phyloP scores from a whole-genome alignment of 1,139 yeast species.

The Kluyveromyces sp. region DNA sequence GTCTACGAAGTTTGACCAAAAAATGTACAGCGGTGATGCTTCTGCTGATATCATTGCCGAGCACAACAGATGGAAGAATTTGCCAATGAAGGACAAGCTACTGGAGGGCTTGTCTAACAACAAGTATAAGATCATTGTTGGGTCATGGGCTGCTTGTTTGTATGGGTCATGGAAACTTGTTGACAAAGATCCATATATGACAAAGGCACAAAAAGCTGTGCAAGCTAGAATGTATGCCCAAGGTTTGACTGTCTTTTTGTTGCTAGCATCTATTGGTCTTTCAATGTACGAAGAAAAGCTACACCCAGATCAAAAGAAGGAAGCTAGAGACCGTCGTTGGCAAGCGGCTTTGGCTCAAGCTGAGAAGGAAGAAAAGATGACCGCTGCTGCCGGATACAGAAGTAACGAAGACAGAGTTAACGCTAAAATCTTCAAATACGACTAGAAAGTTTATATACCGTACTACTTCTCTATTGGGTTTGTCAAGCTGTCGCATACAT shows the following conservation, averaged over 20 bases:
- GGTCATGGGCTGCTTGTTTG: slow-evolving; percentile 81
- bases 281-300: slow-evolving; percentile 55
- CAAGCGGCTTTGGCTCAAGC: slow-evolving; percentile 35
- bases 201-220: slow-evolving; percentile 76
- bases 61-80: slow-evolving; percentile 42
- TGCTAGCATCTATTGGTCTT: slow-evolving; percentile 57
- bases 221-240: slow-evolving; percentile 96
- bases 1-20: slow-evolving; percentile 46
- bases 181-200: slow-evolving; percentile 69
- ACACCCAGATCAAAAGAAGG: slow-evolving; percentile 35
- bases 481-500: neutral
- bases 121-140: slow-evolving; percentile 70
- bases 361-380: slow-evolving; percentile 33
- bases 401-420: slow-evolving; percentile 27
- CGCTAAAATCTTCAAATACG: slow-evolving; percentile 28
- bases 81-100: slow-evolving; percentile 40
- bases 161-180: slow-evolving; percentile 77
- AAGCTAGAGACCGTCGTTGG: slow-evolving; percentile 36
- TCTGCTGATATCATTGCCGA: slow-evolving; percentile 40
- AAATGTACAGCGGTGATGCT: slow-evolving; percentile 35
- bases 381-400: slow-evolving; percentile 17
- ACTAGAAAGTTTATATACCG: neutral
- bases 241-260: slow-evolving; percentile 59
- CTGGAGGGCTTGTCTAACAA: slow-evolving; percentile 43
- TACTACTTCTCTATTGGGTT: too few relatives aligned